Percentiles rank a stretch among this genome's conserved stretches.
Conservation (phyloP, 75 land plant genomes). For the Pinus taeda region DNA sequence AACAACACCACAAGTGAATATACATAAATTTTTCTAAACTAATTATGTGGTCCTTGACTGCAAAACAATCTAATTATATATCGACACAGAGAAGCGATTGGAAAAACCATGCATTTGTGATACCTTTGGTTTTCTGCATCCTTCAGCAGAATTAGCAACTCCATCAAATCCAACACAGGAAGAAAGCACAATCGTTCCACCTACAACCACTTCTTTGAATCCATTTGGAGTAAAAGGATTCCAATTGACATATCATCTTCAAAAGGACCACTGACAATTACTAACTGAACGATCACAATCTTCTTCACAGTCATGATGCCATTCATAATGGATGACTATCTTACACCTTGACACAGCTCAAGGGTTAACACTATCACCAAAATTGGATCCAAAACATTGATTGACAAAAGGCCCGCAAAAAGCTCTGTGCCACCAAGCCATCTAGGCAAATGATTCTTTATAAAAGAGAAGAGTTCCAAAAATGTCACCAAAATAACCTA, state of each 20-base stretch:
- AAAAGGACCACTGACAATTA: constrained; percentile 73
- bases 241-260: constrained; percentile 93
- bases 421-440: no score
- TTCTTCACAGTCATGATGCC: no score
- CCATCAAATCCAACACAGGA: constrained; percentile 99
- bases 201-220: constrained; percentile 63
- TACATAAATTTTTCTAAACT: neutral
- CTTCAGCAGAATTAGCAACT: constrained; percentile 99
- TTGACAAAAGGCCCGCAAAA: no score
- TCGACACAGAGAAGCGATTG: neutral
- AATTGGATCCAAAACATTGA: no score
- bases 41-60: neutral
- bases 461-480: no score
- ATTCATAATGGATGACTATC: no score
- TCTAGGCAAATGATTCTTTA: no score
- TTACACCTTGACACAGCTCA: no score
- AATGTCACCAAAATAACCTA: no score
- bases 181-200: constrained; percentile 88
- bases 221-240: constrained; percentile 95
- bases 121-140: constrained; percentile 95
- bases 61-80: neutral
- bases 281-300: constrained; percentile 60
- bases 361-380: no score
- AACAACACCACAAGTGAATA: neutral
- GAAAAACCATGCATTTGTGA: neutral